Evolutionary conservation across 768 basidiomycete genomes (phyloP), one percentile per base, ranked within the genome.

Genomic region (Boletales sp.): DNA sequence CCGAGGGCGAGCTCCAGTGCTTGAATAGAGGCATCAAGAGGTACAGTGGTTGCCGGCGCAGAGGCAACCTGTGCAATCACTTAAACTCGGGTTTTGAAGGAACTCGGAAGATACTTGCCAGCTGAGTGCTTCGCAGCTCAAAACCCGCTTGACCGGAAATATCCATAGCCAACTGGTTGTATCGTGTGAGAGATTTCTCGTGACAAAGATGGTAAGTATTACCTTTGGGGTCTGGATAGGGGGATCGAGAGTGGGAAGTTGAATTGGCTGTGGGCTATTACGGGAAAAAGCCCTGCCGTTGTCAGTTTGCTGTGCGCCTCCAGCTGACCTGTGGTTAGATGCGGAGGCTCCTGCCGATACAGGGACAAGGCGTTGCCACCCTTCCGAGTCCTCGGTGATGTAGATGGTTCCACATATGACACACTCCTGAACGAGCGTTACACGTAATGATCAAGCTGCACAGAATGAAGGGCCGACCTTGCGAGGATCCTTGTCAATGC

Each of bases 351-450:
- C 44, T 12, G 60, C 48, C 11, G 57, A 52, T 27, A 59, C 56
- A 42, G 72, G 64, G 40, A 79, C 61, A 31, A 82, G 67, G 17
- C 56, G 70, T 55, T 78, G 77, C 54, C 73, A 65, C 31, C 80
- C 84, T 53, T 74, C 67, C 54, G 70, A 69, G 61, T 82, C 81
- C 59, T 83, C 78, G 13, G 75, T 73, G 27, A 78, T 53, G 67
- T 87, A 90, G 17, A 80, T 68, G n/a, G 70, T 73, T 35, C 76
- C 76, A 64, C 89, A 91, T 50, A 87, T 74, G 24, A 91, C 88
- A 57, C 89, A 91, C 73, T 89, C 86, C 89, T 90, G 52, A 18
- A 51, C 19, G 30, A 45, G n/a, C 54, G 30, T 48, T 44, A 47
- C 32, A 41, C 37, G 37, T 43, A 27, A 50, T 32, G 46, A 21